Evolutionary conservation across 352 stramenopile genomes (phyloP).

Genomic region (Phytophthora fragariae): DNA sequence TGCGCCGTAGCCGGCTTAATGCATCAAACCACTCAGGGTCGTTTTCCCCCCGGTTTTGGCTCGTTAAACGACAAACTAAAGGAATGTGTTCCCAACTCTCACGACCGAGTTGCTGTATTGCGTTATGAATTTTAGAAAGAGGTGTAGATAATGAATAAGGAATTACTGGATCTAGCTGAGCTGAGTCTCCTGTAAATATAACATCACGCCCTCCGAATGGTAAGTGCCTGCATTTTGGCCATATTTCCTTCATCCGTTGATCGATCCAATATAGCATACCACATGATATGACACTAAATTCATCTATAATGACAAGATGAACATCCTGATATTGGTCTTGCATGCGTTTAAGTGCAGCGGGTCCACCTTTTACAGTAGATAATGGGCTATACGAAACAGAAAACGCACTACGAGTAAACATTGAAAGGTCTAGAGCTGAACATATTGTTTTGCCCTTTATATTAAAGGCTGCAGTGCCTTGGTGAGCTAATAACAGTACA

Average conservation of each 20-base stretch:
- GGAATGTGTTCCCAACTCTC: too few species aligned
- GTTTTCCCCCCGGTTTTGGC: too few species aligned
- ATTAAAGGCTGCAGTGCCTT: conserved; percentile 15
- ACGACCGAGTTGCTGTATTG: too few species aligned
- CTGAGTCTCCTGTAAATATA: not conserved
- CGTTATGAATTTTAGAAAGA: not conserved
- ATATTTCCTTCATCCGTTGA: conserved; percentile 2
- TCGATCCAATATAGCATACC: conserved; percentile 6
- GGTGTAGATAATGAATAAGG: not conserved
- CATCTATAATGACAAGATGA: conserved; percentile 12
- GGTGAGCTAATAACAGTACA: conserved; percentile 10
- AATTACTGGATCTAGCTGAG: conserved; percentile 6
- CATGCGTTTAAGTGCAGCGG: not conserved
- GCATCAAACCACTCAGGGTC: too few species aligned
- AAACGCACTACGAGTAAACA: conserved; percentile 7
- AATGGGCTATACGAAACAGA: conserved; percentile 2
- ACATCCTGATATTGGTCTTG: conserved; percentile 2
- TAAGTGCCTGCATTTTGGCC: not conserved
- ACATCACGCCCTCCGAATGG: not conserved
- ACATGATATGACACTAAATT: conserved; percentile 13
- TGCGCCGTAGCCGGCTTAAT: too few species aligned
- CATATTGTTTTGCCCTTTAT: conserved; percentile 8
- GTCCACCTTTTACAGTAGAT: conserved; percentile 2
- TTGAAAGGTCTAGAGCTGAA: not conserved
- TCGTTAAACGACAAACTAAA: too few species aligned